Base-by-base conservation (phyloP, 148 eudicot species). In the Rhododendron ovatum region DNA sequence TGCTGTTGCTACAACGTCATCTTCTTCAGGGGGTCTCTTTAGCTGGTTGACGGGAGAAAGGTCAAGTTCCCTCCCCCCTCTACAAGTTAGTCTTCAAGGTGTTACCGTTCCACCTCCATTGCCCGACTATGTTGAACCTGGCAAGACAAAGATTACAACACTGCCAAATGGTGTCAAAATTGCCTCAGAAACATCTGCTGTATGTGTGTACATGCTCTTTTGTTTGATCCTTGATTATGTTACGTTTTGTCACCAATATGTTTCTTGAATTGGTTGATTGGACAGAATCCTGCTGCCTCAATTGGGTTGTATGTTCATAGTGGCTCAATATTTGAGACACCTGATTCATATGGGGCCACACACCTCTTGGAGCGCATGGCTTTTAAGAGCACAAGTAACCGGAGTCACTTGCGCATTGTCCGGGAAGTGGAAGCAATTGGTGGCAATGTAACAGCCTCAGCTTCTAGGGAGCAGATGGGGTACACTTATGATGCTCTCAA, bases 281-380 rank as follows among this genome's bases (percentile, higher is more conserved):
- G 86, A 87, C 95, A 97, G 99, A 91, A 89, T 77, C 96, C 98
- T 74, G 91, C 91, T 10, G 98, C 98, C 76, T 95, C 99, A 37
- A 93, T 98, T 85, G 99, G 98, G 39, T 86, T 98, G 45, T 95
- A 92, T 84, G 92, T 95, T 84, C 91, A 95, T 67, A 91, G 92
- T 88, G 98, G 98, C 57, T 95, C 99, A 86, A 91, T 95, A 78
- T 95, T 94, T 57, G 99, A 98, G 89, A 90, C 91, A 86, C 96
- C 99, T 43, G 83, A 24, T 41, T 88, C 95, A 67, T 90, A 85
- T 86, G 99, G 99, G 67, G 93, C 87, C 76, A 94, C 98, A 71
- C 99, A 98, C 87, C 94, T 98, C 85, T 82, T 98, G 89, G 98
- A 95, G 90, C 99, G 96, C 24, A 98, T 98, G 98, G 99, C 99